Evolutionary conservation across 768 basidiomycete genomes (phyloP), one percentile per base, ranked within the genome.

Genomic region (Trametopsis cervina): DNA sequence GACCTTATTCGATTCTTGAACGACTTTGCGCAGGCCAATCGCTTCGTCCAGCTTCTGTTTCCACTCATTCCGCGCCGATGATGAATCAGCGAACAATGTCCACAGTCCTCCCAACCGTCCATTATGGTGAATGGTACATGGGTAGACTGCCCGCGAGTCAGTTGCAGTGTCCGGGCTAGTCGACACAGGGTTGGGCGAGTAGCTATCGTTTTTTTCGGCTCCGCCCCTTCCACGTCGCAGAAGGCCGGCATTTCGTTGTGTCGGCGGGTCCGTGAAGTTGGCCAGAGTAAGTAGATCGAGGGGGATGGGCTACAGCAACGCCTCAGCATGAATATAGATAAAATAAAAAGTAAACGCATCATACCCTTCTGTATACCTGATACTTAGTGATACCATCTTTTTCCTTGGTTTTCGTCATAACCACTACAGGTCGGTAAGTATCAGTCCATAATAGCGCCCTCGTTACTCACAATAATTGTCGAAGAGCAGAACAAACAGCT

Each of bases 1-100:
- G 15, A 90, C 90, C 70, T 91, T 92, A 66, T 91, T 93, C 21
- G 87, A 86, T 60, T 97, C 94, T 60, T 94, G 87, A 23, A 93
- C 90, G 26, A 86, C 82, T 58, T 78, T 83, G 39, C 94, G 79
- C 47, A 95, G 60, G 7, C 83, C 86, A 44, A 92, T 78, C 13
- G 94, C 93, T 63, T 95, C 89, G 50, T 91, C 81, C 3, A 98
- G 68, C 63, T 90, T 93, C 57, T 80, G 71, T 64, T 89, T 85
- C 96, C 96, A 99, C 50, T 94, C 92, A 6, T 70, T 61, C 2
- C 95, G 80, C 2, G 77, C 77, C 35, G 84, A 80, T 2, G 76
- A 67, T 0, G 83, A 80, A 54, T 97, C 94, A 5, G 93, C 87
- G 63, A 89, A 98, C 1, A 97, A 67, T 2, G 89, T 86, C 57